Conservation (phyloP, 768 basidiomycete species). For the Tylopilus subfusipes region DNA sequence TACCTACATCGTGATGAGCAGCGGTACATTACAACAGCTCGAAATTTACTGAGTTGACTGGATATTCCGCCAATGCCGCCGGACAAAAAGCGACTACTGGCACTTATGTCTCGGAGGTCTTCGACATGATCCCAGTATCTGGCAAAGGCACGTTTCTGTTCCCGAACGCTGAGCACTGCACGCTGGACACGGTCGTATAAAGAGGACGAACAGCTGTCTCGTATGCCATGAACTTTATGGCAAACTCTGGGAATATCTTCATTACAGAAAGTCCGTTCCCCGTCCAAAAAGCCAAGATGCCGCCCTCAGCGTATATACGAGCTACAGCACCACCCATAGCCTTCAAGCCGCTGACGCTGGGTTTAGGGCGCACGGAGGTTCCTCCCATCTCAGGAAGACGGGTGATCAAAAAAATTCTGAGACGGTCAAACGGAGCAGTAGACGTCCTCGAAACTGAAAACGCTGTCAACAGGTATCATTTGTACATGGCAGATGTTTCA, state of each 20-base stretch:
- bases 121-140: conserved; percentile 88
- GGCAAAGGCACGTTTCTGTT: conserved; percentile 91
- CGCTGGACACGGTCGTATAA: conserved; percentile 9
- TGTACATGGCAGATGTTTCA: conserved; percentile 35
- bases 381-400: conserved; percentile 72
- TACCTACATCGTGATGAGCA: conserved; percentile 50
- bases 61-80: conserved; percentile 95
- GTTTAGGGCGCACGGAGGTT: conserved; percentile 40
- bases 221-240: conserved; percentile 96
- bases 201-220: conserved; percentile 76
- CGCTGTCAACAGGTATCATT: conserved; percentile 2
- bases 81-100: conserved; percentile 87
- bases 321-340: conserved; percentile 69
- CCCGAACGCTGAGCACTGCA: conserved; percentile 16
- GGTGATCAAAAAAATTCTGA: conserved; percentile 96
- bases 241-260: conserved; percentile 97
- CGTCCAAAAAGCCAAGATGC: conserved; percentile 94
- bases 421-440: conserved; percentile 95
- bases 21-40: conserved; percentile 4
- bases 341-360: conserved; percentile 50
- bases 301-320: conserved; percentile 87
- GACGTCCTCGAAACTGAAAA: conserved; percentile 87
- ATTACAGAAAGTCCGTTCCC: conserved; percentile 90
- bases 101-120: conserved; percentile 85
- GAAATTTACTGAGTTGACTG: conserved; percentile 78